Evolutionary conservation across 192 early-diverging fungal genomes (phyloP).

Genomic region (Entomortierella chlamydospora): DNA sequence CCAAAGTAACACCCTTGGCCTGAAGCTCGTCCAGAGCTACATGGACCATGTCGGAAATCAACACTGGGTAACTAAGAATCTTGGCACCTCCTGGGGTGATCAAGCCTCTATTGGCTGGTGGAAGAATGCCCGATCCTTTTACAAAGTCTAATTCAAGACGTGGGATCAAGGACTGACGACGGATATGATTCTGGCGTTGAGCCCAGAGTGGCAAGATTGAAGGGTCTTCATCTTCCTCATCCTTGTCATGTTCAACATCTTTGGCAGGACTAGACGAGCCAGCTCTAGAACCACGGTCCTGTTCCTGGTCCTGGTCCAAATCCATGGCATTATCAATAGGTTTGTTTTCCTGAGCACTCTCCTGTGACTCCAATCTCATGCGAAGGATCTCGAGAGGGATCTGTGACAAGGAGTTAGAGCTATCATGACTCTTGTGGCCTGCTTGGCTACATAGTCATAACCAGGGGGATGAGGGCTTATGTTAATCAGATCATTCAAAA

Average conservation of each 20-base stretch:
- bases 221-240: neutral
- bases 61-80: constrained; percentile 41
- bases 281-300: neutral
- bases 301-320: neutral
- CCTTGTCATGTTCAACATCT: constrained; percentile 1
- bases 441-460: too few species aligned
- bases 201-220: constrained; percentile 32
- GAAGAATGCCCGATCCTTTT: constrained; percentile 40
- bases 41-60: constrained; percentile 45
- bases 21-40: constrained; percentile 31
- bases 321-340: neutral
- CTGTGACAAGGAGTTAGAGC: neutral
- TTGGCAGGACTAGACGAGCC: neutral
- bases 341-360: neutral
- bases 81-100: constrained; percentile 36
- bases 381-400: neutral
- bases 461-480: too few species aligned
- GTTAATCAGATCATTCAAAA: too few species aligned
- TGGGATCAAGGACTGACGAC: constrained; percentile 45
- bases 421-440: neutral
- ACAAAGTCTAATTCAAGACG: constrained; percentile 45
- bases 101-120: constrained; percentile 30
- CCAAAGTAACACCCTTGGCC: constrained; percentile 23
- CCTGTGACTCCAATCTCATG: neutral
- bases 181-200: constrained; percentile 38